Conservation (phyloP, 192 early-diverging fungal genomes). For the Backusella tuberculispora region DNA sequence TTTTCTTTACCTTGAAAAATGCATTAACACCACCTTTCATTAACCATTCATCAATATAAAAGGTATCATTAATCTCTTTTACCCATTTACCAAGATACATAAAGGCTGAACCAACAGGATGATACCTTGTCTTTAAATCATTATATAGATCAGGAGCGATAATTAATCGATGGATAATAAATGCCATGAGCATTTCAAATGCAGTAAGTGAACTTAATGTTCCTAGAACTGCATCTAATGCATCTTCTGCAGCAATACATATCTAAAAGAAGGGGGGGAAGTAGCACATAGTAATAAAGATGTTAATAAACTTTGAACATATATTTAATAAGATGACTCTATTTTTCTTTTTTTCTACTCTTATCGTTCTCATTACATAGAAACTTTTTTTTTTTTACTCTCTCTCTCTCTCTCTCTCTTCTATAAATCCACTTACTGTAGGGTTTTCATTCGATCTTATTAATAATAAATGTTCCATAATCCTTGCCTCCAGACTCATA, state of each 20-base stretch:
- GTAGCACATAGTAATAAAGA: background rate
- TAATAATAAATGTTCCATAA: slow-evolving; percentile 21
- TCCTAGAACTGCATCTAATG: slow-evolving; percentile 38
- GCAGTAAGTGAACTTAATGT: slow-evolving; percentile 33
- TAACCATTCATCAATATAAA: slow-evolving; percentile 36
- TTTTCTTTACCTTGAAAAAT: slow-evolving; percentile 35
- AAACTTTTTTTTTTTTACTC: too few species aligned
- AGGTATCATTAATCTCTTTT: slow-evolving; percentile 24
- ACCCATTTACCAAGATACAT: slow-evolving; percentile 36
- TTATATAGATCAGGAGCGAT: slow-evolving; percentile 6
- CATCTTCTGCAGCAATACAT: slow-evolving; percentile 39
- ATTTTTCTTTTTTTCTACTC: too few species aligned
- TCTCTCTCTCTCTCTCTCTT: too few species aligned
- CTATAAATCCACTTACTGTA: slow-evolving; percentile 17
- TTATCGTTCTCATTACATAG: too few species aligned
- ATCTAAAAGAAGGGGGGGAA: slow-evolving; percentile 26
- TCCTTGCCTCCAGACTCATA: slow-evolving; percentile 21
- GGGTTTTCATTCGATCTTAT: slow-evolving; percentile 22
- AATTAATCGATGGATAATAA: slow-evolving; percentile 27
- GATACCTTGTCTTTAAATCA: slow-evolving; percentile 20
- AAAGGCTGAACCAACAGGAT: slow-evolving; percentile 42
- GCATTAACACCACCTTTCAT: slow-evolving; percentile 30
- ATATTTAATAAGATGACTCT: background rate
- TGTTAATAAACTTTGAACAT: slow-evolving; percentile 4
- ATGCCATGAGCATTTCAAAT: slow-evolving; percentile 39